Percentiles rank a stretch among this genome's conserved stretches.
Conservation (phyloP, 805 yeast genomes). For the Candida piceae region DNA sequence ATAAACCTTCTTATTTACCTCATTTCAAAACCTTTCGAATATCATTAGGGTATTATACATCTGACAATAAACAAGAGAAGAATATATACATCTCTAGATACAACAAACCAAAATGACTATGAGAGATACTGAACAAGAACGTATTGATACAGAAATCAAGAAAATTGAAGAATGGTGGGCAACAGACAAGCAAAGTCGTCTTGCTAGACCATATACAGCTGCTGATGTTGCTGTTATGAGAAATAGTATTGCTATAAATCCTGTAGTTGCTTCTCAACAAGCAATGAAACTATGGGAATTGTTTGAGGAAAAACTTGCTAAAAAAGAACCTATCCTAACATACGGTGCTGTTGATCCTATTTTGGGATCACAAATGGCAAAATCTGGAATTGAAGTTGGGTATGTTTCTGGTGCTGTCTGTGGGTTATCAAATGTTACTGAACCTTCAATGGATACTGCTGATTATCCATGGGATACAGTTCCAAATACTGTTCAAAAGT, state of each 20-base stretch:
- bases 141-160: slow-evolving; percentile 11
- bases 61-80: too few species aligned
- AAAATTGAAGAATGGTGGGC: slow-evolving; percentile 47
- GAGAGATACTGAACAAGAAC: slow-evolving; percentile 10
- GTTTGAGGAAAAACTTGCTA: slow-evolving; percentile 36
- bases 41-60: too few species aligned
- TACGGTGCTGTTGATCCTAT: slow-evolving; percentile 60
- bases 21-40: too few species aligned
- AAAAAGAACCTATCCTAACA: slow-evolving; percentile 48
- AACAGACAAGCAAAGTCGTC: slow-evolving; percentile 39
- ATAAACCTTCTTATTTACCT: too few species aligned
- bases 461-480: slow-evolving; percentile 68
- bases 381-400: slow-evolving; percentile 43
- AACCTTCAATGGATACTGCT: slow-evolving; percentile 63
- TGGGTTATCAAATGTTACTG: slow-evolving; percentile 54
- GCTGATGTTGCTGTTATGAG: slow-evolving; percentile 47
- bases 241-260: slow-evolving; percentile 40
- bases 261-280: slow-evolving; percentile 49
- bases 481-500: slow-evolving; percentile 59
- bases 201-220: slow-evolving; percentile 49
- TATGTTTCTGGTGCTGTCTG: slow-evolving; percentile 62
- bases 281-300: slow-evolving; percentile 40
- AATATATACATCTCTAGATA: not conserved
- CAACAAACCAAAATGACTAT: slow-evolving; percentile 3
- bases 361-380: slow-evolving; percentile 54